Base-by-base conservation (phyloP, 768 basidiomycete species). In the Leccinum barrowsii region DNA sequence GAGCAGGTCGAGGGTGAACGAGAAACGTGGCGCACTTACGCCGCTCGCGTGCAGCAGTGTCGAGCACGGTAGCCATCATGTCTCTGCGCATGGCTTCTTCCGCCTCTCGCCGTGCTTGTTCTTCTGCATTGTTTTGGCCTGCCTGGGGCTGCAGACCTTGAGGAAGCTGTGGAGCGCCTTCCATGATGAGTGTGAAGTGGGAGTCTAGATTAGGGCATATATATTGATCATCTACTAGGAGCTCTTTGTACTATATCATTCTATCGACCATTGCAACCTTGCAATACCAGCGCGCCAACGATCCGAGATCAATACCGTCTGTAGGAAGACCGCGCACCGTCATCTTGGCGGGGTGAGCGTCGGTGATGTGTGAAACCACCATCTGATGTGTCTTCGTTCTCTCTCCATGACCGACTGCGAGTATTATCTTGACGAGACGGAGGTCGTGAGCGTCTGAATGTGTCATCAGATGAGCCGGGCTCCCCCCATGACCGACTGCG, bases 1-100 rank as follows among this genome's bases (percentile, higher is more conserved):
- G 54, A 51, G 44, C 37, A 8, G 42, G 30, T 30, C 26, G 22
- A 28, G 42, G 19, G 30, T 11, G 37, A 30, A 19, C 42, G 42
- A 48, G 22, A 37, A 40, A 19, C 8, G 28, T n/a, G 21, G 47
- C 24, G 19, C 28, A 71, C 77, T 60, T 72, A 94, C 92, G 75
- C 71, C 92, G 81, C 77, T 94, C 93, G 58, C 92, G 81, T 42
- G 93, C 92, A 55, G 82, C 85, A 5, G 80, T 74, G 60, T 92
- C 90, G 42, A 95, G 78, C 34, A 95, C 80, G 5, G 90, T 89
- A 7, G 87, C 82, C 68, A 95, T 82, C 63, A 94, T 69, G 63
- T 92, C 87, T 63, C 90, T 76, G 44, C 87, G 81, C 82, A 86
- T 83, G 69, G 91, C 80, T 60, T 91, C 90, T 60, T 92, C 89